Conservation (phyloP, 805 yeast genomes). For the Candida coquimbonensis region DNA sequence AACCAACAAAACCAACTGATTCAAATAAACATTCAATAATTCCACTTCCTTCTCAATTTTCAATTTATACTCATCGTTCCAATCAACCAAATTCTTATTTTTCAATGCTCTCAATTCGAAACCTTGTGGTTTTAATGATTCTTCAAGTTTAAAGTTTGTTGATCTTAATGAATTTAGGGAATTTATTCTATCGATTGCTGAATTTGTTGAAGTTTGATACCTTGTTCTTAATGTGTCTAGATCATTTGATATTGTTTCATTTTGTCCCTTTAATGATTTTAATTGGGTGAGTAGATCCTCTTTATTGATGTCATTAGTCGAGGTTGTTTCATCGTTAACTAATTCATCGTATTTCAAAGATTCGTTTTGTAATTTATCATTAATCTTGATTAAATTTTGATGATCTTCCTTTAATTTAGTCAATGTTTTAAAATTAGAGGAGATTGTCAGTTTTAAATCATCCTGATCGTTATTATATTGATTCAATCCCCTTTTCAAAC, state of each 20-base stretch:
- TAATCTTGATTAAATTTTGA: conserved; percentile 11
- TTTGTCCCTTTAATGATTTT: conserved; percentile 11
- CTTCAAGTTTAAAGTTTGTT: conserved; percentile 20
- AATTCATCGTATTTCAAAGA: conserved; percentile 11
- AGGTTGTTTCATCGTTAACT: neutral
- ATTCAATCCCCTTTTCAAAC: conserved; percentile 32
- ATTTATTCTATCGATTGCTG: conserved; percentile 39
- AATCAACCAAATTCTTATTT: conserved; percentile 7
- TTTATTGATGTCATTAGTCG: conserved; percentile 8
- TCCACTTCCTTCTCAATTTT: conserved; percentile 11
- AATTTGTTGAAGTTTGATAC: conserved; percentile 40
- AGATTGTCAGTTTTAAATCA: conserved; percentile 31
- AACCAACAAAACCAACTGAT: conserved; percentile 10
- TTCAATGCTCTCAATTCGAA: conserved; percentile 19
- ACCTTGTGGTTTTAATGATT: conserved; percentile 30
- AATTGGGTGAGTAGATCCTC: conserved; percentile 20
- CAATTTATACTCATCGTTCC: neutral
- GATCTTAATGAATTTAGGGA: conserved; percentile 20
- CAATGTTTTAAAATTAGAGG: conserved; percentile 30
- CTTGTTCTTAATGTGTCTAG: conserved; percentile 24
- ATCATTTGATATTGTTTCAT: conserved; percentile 14
- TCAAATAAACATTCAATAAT: conserved; percentile 14
- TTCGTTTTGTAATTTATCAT: conserved; percentile 18
- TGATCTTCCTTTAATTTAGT: conserved; percentile 14
- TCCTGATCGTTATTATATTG: conserved; percentile 35